Conservation (phyloP, 2,329 filamentous ascomycete species). For the Chrysosporium queenslandicum region DNA sequence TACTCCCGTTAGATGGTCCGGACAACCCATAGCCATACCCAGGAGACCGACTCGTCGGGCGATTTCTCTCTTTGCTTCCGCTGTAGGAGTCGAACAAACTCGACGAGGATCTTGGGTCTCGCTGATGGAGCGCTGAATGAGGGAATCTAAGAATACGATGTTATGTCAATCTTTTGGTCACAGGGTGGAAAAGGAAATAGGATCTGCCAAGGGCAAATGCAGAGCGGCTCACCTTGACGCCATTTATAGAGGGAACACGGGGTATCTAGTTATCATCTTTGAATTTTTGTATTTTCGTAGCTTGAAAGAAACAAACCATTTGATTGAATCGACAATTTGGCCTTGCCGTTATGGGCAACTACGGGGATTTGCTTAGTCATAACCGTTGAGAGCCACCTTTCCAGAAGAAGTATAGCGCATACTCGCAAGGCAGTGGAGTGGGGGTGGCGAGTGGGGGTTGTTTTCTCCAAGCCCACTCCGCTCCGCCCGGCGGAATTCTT, state of each 20-base stretch:
- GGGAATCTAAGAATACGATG: conserved; percentile 46
- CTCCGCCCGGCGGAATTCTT: not conserved
- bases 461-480: not conserved
- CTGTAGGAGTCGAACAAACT: conserved; percentile 68
- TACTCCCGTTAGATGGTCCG: conserved; percentile 15
- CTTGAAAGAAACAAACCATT: not conserved
- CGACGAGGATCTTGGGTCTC: conserved; percentile 55
- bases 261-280: not conserved
- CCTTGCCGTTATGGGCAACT: not conserved
- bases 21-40: conserved; percentile 23
- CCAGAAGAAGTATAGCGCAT: not conserved
- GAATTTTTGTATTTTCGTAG: not conserved
- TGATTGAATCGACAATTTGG: not conserved
- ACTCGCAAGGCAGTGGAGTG: not conserved
- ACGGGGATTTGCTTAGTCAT: not conserved
- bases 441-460: not conserved
- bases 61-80: conserved; percentile 38
- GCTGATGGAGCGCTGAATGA: conserved; percentile 58
- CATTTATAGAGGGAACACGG: conserved; percentile 10
- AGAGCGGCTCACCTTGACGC: conserved; percentile 16
- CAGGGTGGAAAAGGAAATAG: not conserved
- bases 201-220: too few species aligned
- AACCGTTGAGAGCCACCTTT: not conserved
- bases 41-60: conserved; percentile 32
- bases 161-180: not conserved